phyloP scores from a whole-genome alignment of 2,329 filamentous ascomycete species.

The Lasiodiplodia theobromae region DNA sequence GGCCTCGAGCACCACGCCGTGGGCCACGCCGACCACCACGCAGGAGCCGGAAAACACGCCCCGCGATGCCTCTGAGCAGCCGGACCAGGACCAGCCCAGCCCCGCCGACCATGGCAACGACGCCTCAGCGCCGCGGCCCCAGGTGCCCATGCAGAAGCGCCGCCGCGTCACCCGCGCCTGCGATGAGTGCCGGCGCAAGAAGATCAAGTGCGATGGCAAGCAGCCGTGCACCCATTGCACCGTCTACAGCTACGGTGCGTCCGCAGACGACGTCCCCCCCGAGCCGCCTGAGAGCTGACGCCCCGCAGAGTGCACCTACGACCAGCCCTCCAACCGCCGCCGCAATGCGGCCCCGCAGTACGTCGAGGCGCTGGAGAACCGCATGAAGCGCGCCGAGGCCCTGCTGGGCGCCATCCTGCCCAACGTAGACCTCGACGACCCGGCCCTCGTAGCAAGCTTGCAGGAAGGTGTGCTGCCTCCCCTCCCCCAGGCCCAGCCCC shows the following conservation, averaged over 20 bases:
- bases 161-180: conserved; percentile 54
- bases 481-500: conserved; percentile 36
- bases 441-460: conserved; percentile 78
- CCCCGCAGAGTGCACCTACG: conserved; percentile 83
- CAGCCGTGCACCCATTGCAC: conserved; percentile 84
- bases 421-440: conserved; percentile 83
- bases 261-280: background rate
- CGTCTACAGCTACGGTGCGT: conserved; percentile 92
- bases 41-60: conserved; percentile 21
- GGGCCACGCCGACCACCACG: conserved; percentile 15
- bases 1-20: conserved; percentile 7
- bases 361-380: conserved; percentile 84
- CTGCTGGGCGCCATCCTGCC: conserved; percentile 81
- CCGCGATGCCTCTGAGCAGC: conserved; percentile 23
- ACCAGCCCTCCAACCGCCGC: conserved; percentile 90
- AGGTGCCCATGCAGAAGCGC: conserved; percentile 40
- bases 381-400: conserved; percentile 82
- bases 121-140: conserved; percentile 8
- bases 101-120: conserved; percentile 9
- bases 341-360: conserved; percentile 93
- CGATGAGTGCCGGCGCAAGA: conserved; percentile 55
- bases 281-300: conserved; percentile 21
- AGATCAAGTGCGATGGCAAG: conserved; percentile 63
- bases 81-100: conserved; percentile 16
- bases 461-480: conserved; percentile 68